Evolutionary conservation across 1,284 basidiomycete genomes (phyloP).

Genomic region (Apiotrichum domesticum): DNA sequence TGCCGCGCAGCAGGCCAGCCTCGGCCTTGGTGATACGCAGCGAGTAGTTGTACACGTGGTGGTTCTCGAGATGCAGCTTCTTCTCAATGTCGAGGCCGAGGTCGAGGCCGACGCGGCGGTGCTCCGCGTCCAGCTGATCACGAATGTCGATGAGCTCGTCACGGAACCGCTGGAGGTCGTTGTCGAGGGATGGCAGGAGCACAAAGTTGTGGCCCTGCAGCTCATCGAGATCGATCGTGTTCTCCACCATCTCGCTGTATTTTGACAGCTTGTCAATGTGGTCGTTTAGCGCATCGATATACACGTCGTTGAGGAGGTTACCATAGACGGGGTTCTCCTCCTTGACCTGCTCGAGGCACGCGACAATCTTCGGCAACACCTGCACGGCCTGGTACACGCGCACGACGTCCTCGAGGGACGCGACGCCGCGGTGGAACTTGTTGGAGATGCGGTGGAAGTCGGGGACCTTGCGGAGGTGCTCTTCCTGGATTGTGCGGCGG

Average conservation of each 20-base stretch:
- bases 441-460: slow-evolving; percentile 92
- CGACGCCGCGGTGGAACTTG: slow-evolving; percentile 77
- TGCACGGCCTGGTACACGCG: slow-evolving; percentile 87
- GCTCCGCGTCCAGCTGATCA: slow-evolving; percentile 80
- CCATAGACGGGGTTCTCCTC: slow-evolving; percentile 45
- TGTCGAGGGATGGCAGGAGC: slow-evolving; percentile 64
- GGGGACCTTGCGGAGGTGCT: slow-evolving; percentile 83
- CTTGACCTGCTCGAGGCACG: slow-evolving; percentile 52
- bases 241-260: slow-evolving; percentile 90
- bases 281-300: slow-evolving; percentile 58
- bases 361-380: slow-evolving; percentile 69
- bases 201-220: slow-evolving; percentile 79
- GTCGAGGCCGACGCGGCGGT: slow-evolving; percentile 64
- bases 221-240: slow-evolving; percentile 86
- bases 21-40: slow-evolving; percentile 90
- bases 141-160: slow-evolving; percentile 63
- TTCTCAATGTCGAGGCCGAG: slow-evolving; percentile 85
- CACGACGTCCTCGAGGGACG: slow-evolving; percentile 89
- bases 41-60: slow-evolving; percentile 83
- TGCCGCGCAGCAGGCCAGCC: slow-evolving; percentile 62
- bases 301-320: slow-evolving; percentile 61
- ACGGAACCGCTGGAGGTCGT: slow-evolving; percentile 63
- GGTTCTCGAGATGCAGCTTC: slow-evolving; percentile 94
- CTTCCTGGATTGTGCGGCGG: slow-evolving; percentile 60
- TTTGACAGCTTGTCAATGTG: slow-evolving; percentile 61